phyloP scores from a whole-genome alignment of 129 eudicot species.

The Mikania micrantha region DNA sequence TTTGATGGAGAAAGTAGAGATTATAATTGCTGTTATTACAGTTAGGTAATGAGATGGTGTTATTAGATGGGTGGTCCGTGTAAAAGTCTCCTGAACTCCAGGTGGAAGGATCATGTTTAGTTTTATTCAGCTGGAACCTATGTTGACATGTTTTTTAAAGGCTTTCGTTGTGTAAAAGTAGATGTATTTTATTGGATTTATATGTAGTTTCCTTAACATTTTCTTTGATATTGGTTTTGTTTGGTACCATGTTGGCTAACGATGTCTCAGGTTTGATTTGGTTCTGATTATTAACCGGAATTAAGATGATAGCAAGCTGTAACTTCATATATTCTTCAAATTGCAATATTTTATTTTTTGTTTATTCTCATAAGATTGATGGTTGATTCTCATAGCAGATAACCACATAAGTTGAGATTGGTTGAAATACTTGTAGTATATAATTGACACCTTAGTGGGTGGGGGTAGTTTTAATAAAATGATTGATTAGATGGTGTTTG shows the following conservation, averaged over 20 bases:
- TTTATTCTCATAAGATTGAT: background rate
- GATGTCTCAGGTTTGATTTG: background rate
- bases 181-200: background rate
- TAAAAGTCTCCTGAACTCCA: background rate
- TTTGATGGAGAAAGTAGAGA: constrained; percentile 1
- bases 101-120: background rate
- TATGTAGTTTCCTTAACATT: background rate
- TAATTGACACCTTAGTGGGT: too few species aligned
- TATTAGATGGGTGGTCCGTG: background rate
- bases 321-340: too few species aligned
- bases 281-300: background rate
- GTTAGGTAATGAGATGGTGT: background rate
- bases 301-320: background rate
- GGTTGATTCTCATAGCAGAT: too few species aligned
- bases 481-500: background rate
- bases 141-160: constrained; percentile 1
- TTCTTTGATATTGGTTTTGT: background rate
- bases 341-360: too few species aligned
- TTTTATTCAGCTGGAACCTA: background rate
- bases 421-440: background rate
- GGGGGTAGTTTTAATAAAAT: background rate
- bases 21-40: background rate
- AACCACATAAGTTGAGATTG: background rate
- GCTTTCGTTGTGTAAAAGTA: background rate
- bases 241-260: too few species aligned